Evolutionary conservation across 2,329 filamentous ascomycete species (phyloP).

Genomic region (Hymenoscyphus linearis): DNA sequence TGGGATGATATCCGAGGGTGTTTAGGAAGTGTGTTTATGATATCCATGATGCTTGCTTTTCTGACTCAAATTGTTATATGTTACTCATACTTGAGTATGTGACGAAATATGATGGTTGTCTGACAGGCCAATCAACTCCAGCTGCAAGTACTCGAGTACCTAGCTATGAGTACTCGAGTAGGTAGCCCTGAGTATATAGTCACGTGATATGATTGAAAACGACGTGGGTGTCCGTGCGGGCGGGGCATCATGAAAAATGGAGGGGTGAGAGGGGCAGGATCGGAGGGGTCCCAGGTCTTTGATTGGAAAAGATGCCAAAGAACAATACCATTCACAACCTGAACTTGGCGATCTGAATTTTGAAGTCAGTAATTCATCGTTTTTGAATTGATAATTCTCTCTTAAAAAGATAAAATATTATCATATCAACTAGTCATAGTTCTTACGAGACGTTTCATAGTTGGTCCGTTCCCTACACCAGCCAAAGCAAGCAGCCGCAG

Average conservation of each 20-base stretch:
- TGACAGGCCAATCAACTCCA: too few relatives aligned
- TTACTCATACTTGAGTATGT: too few relatives aligned
- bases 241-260: neutral
- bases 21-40: conserved; percentile 7
- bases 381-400: neutral
- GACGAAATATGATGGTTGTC: too few relatives aligned
- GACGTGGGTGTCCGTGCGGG: neutral
- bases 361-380: neutral
- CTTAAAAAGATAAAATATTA: neutral
- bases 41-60: neutral
- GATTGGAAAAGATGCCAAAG: neutral
- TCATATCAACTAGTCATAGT: neutral
- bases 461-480: neutral
- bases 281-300: too few relatives aligned
- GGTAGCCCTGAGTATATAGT: neutral
- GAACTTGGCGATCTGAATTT: neutral
- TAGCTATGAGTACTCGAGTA: too few relatives aligned
- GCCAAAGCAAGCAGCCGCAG: too few relatives aligned
- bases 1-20: neutral
- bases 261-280: neutral
- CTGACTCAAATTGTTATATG: too few relatives aligned
- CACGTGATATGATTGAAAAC: neutral
- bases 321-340: neutral
- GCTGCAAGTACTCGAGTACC: too few relatives aligned
- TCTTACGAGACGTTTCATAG: neutral